These are phyloP conservation scores for Endotrypanum monterogeii DNA, from an alignment of 208 protist species.

Conservation along the genomic window DNA sequence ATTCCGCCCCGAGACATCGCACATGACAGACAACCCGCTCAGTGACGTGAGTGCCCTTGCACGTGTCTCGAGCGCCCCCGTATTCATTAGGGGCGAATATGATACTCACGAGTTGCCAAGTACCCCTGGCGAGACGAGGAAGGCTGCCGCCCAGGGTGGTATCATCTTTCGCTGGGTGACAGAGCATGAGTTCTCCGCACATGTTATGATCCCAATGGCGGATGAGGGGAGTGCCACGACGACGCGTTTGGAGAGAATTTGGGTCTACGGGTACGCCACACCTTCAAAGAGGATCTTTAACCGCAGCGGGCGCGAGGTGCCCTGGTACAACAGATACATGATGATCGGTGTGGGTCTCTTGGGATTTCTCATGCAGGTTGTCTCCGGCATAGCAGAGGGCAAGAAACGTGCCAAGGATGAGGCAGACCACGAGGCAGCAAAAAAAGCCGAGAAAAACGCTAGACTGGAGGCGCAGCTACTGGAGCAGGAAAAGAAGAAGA, in stretches of 20 bases:
- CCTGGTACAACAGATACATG: conserved; percentile 33
- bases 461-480: conserved; percentile 26
- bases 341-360: conserved; percentile 31
- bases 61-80: conserved; percentile 22
- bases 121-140: not conserved
- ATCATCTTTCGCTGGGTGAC: conserved; percentile 59
- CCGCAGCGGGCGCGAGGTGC: conserved; percentile 24
- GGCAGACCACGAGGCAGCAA: conserved; percentile 7
- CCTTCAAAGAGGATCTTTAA: conserved; percentile 42
- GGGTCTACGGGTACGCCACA: conserved; percentile 63
- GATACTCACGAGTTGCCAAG: not conserved
- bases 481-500: conserved; percentile 12
- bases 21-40: conserved; percentile 33
- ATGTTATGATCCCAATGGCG: conserved; percentile 24
- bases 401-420: conserved; percentile 27
- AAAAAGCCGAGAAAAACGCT: conserved; percentile 17
- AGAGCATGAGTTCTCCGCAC: conserved; percentile 70
- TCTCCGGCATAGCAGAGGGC: conserved; percentile 42
- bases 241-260: conserved; percentile 43
- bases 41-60: conserved; percentile 42
- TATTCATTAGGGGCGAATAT: not conserved
- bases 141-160: conserved; percentile 19
- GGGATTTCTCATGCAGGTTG: conserved; percentile 49
- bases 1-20: conserved; percentile 30
- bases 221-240: not conserved